These are phyloP conservation scores for Exophiala alcalophila DNA, from an alignment of 2,329 filamentous ascomycete genomes.

Conservation along the genomic window DNA sequence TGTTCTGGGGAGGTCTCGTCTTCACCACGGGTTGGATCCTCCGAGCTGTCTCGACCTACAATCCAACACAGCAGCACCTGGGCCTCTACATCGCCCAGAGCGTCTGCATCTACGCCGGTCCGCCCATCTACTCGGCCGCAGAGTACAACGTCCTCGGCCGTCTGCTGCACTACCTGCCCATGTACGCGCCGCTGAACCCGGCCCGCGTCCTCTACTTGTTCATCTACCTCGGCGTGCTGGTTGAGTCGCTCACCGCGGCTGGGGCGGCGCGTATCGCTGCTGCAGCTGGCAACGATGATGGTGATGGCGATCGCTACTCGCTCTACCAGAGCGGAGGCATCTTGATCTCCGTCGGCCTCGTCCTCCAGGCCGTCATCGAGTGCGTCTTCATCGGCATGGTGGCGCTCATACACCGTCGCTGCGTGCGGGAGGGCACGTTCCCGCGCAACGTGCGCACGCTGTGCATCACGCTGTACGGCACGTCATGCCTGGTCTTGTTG, in stretches of 20 bases:
- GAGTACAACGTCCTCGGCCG: conserved; percentile 40
- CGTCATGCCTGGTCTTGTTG: conserved; percentile 35
- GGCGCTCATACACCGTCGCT: conserved; percentile 33
- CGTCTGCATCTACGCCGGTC: conserved; percentile 37
- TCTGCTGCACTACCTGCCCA: conserved; percentile 40
- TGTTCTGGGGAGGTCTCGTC: conserved; percentile 37
- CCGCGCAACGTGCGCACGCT: conserved; percentile 34
- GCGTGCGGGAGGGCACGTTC: conserved; percentile 28
- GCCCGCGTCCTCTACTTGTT: conserved; percentile 38
- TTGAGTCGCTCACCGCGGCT: conserved; percentile 36
- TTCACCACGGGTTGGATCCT: conserved; percentile 41
- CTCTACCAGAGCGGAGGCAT: conserved; percentile 30
- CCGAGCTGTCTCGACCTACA: conserved; percentile 33
- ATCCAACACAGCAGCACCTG: conserved; percentile 30
- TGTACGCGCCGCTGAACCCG: conserved; percentile 40
- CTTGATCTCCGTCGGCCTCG: conserved; percentile 32
- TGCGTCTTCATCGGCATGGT: conserved; percentile 32
- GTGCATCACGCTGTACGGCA: conserved; percentile 39
- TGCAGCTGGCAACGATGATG: conserved; percentile 28
- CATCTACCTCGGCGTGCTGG: conserved; percentile 37
- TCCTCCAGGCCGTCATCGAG: conserved; percentile 38
- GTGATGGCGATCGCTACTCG: no score
- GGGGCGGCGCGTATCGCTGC: conserved; percentile 33
- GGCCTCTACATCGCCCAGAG: conserved; percentile 38
- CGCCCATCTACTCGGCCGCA: conserved; percentile 39